Conservation (phyloP, 2,329 filamentous ascomycete species). For the Pyricularia pennisetigena region DNA sequence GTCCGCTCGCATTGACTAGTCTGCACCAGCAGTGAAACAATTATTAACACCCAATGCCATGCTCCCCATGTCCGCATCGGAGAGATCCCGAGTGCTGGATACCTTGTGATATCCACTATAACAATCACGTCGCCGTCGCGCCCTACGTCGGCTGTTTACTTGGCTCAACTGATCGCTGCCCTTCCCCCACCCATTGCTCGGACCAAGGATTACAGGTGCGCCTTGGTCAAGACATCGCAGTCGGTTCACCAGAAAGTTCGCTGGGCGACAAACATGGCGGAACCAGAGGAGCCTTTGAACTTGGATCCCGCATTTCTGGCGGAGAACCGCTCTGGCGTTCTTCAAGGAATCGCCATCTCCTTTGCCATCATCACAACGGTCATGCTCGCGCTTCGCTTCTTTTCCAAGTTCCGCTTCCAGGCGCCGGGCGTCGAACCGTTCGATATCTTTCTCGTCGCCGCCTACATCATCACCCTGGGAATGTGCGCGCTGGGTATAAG, state of each 20-base stretch:
- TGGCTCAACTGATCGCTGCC: neutral
- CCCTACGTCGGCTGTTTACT: neutral
- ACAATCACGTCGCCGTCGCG: neutral
- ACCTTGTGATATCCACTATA: neutral
- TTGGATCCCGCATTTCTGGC: conserved; percentile 2
- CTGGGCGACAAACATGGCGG: neutral
- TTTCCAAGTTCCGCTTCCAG: conserved; percentile 9
- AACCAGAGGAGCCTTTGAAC: neutral
- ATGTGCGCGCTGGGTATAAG: conserved; percentile 14
- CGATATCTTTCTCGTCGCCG: conserved; percentile 11
- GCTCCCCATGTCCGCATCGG: neutral
- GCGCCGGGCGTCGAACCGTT: conserved; percentile 9
- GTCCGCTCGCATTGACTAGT: neutral
- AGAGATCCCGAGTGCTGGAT: neutral
- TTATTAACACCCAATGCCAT: neutral
- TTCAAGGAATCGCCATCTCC: conserved; percentile 13
- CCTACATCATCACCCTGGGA: conserved; percentile 13
- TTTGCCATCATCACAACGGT: conserved; percentile 11
- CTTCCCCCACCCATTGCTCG: neutral
- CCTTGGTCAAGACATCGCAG: neutral
- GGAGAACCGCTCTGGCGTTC: conserved; percentile 10
- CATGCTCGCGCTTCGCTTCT: conserved; percentile 11
- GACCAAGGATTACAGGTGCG: neutral
- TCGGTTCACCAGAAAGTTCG: neutral
- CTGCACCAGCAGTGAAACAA: neutral